Evolutionary conservation across 352 stramenopile species (phyloP), one percentile per base, ranked within the genome.

Genomic region (Thraustochytrium sp.): DNA sequence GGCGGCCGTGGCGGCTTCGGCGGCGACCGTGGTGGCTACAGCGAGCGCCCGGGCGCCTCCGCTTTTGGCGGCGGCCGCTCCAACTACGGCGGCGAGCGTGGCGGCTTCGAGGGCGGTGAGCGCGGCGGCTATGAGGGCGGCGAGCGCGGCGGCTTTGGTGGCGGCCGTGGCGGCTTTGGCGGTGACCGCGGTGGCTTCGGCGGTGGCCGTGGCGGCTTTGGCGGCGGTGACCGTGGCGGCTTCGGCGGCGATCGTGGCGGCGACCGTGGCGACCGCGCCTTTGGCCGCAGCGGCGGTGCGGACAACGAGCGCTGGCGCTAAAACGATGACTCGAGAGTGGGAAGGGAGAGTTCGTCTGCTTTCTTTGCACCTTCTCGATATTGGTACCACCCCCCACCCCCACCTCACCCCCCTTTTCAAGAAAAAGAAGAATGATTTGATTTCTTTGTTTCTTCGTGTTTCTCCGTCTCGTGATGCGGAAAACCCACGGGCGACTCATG

Each of bases 221-320:
- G 68, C 26, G 34, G 49, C 46, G 53, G n/a, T 26, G 68, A 80
- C 18, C 68, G 68, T 44, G 59, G 59, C 46, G 53, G 68, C 51
- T 64, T 48, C 26, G 48, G 68, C 3, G 68, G 68, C 53, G 26
- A 48, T 53, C 2, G 46, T 3, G 42, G 49, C 38, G 68, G 68
- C 34, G 68, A 80, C 34, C 48, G 68, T 11, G 68, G 68, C 48
- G 62, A 54, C 36, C 36, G 62, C 26, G 36, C 31, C 68, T 80
- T 80, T 64, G 68, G 68, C 2, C 68, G 68, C 29, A 46, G 21
- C 34, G 68, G 68, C 23, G 65, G 34, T 26, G 34, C 44, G 18
- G 68, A 75, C 37, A 54, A 44, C 31, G 68, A 31, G 5, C 34
- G 68, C 21, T 80, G 68, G 68, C 68, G 68, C 38, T 80, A 80